Conservation (phyloP, 495 filamentous ascomycete species). For the Saxophila tyrrhenica region DNA sequence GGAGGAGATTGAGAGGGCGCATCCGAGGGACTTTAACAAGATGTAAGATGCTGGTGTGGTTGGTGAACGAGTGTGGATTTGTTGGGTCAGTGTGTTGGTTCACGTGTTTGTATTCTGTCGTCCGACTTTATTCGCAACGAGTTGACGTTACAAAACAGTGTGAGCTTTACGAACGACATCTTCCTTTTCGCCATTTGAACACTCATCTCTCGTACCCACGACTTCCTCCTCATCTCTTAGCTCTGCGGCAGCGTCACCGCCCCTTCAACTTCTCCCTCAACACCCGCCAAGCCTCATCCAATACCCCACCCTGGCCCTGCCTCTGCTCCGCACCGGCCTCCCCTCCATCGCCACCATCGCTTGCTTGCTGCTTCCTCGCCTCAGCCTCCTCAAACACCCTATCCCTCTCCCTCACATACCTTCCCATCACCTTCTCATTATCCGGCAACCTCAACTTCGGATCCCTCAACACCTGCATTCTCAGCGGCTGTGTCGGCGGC, state of each 20-base stretch:
- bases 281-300: not conserved
- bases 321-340: not conserved
- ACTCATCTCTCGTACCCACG: too few species aligned
- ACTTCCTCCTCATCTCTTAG: too few species aligned
- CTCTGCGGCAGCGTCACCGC: too few species aligned
- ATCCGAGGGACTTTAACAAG: slow-evolving; percentile 11
- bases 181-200: too few species aligned
- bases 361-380: not conserved
- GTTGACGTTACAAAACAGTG: not conserved
- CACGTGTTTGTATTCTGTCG: not conserved
- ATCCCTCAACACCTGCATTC: not conserved
- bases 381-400: not conserved
- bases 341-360: not conserved
- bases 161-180: too few species aligned
- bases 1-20: not conserved
- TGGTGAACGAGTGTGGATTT: too few species aligned
- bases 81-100: not conserved
- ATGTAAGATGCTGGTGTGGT: not conserved
- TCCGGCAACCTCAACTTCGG: not conserved
- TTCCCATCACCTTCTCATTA: not conserved
- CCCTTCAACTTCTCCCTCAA: not conserved
- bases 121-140: not conserved
- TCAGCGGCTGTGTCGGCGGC: not conserved
- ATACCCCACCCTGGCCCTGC: not conserved
- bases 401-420: not conserved